Percentiles rank a stretch among this genome's conserved stretches.
Conservation (phyloP, 1,139 yeast genomes). For the Eremothecium coryli region DNA sequence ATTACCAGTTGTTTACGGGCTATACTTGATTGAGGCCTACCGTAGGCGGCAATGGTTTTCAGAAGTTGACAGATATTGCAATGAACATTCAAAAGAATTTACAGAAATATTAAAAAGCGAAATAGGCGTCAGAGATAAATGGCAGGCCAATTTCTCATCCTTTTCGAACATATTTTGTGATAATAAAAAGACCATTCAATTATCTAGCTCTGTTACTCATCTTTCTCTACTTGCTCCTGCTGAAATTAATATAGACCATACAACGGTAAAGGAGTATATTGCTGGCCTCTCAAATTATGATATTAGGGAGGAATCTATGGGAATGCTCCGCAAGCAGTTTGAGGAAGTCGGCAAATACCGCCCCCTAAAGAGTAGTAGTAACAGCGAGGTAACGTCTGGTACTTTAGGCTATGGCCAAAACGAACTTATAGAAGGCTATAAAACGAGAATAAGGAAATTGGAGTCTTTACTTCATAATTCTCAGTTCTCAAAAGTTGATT, state of each 20-base stretch:
- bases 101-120: conserved; percentile 55
- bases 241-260: conserved; percentile 15
- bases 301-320: conserved; percentile 31
- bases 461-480: conserved; percentile 62
- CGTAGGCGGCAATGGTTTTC: conserved; percentile 63
- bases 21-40: conserved; percentile 58
- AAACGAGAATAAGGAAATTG: conserved; percentile 49
- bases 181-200: neutral
- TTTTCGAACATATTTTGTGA: neutral
- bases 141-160: conserved; percentile 41
- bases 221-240: neutral
- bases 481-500: conserved; percentile 47
- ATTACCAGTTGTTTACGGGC: conserved; percentile 73
- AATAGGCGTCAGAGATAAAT: conserved; percentile 43
- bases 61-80: conserved; percentile 42
- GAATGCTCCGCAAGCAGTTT: conserved; percentile 30
- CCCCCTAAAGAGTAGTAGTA: neutral
- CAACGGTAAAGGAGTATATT: conserved; percentile 32
- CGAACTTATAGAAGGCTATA: conserved; percentile 43
- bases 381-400: neutral
- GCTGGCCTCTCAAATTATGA: conserved; percentile 25
- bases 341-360: neutral
- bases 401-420: neutral
- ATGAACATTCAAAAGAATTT: conserved; percentile 50
- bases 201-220: neutral